These are phyloP conservation scores for Mycena indigotica DNA, from an alignment of 768 basidiomycete genomes.

Conservation along the genomic window DNA sequence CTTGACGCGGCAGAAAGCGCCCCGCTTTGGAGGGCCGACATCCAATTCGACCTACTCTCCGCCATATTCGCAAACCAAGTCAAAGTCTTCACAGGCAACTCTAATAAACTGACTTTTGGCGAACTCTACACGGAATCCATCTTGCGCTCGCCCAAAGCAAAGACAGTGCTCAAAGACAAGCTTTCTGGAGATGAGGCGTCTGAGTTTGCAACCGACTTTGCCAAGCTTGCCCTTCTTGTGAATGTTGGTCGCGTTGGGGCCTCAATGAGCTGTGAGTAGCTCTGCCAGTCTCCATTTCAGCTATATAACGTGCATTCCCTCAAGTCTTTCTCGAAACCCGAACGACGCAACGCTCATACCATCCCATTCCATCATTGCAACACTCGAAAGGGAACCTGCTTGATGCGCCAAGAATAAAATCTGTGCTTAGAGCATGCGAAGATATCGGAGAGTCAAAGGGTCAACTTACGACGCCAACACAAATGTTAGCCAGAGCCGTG, in stretches of 20 bases:
- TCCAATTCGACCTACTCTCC: slow-evolving; percentile 80
- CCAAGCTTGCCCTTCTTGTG: slow-evolving; percentile 72
- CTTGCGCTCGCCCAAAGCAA: slow-evolving; percentile 63
- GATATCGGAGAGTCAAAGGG: slow-evolving; percentile 47
- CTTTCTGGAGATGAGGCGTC: slow-evolving; percentile 66
- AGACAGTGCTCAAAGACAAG: slow-evolving; percentile 72
- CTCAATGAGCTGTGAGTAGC: slow-evolving; percentile 74
- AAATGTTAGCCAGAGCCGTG: slow-evolving; percentile 58
- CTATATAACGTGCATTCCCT: too few species aligned
- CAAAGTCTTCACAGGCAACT: slow-evolving; percentile 50
- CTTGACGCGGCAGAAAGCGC: slow-evolving; percentile 65
- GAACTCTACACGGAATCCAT: slow-evolving; percentile 58
- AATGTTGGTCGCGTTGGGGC: slow-evolving; percentile 84
- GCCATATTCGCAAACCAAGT: slow-evolving; percentile 73
- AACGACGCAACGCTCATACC: slow-evolving; percentile 74
- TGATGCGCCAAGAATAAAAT: slow-evolving; percentile 79
- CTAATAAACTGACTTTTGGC: slow-evolving; percentile 54
- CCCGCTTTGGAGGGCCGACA: slow-evolving; percentile 64
- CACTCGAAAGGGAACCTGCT: slow-evolving; percentile 70
- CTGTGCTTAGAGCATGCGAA: slow-evolving; percentile 64
- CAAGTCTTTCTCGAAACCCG: slow-evolving; percentile 81
- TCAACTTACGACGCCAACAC: slow-evolving; percentile 55
- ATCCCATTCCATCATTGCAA: slow-evolving; percentile 74
- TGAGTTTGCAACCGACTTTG: slow-evolving; percentile 65
- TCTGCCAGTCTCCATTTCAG: not conserved